These are phyloP conservation scores for Limnomonas spitsbergensis DNA, from an alignment of 139 green algal genomes.

Conservation along the genomic window DNA sequence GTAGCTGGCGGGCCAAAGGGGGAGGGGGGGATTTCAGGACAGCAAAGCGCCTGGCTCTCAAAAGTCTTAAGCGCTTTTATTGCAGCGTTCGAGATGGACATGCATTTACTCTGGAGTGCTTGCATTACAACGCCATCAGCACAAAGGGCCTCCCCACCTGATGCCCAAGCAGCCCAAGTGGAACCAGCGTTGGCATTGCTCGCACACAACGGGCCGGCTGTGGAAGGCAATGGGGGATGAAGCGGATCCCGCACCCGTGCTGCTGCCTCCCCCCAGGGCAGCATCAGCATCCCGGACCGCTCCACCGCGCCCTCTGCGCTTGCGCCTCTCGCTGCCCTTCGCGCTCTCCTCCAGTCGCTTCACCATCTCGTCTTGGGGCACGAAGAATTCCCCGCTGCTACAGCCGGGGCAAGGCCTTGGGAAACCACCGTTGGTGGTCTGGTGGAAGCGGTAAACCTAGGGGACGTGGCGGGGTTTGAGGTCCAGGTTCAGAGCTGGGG, in stretches of 20 bases:
- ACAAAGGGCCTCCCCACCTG: neutral
- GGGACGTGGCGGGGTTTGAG: too few species aligned
- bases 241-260: too few species aligned
- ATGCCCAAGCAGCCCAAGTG: slow-evolving; percentile 9
- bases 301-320: too few species aligned
- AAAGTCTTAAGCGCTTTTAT: neutral
- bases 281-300: too few species aligned
- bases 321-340: too few species aligned
- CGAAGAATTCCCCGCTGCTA: neutral
- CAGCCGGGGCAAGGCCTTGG: neutral
- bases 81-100: neutral
- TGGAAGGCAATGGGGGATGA: neutral
- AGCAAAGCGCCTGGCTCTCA: neutral
- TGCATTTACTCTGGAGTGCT: too few species aligned
- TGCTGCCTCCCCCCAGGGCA: too few species aligned
- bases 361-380: too few species aligned
- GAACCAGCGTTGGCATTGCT: slow-evolving; percentile 12
- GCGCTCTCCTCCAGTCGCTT: too few species aligned
- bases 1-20: neutral
- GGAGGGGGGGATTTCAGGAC: neutral
- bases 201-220: slow-evolving; percentile 3
- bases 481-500: too few species aligned
- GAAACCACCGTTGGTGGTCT: neutral
- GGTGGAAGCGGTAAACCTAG: neutral
- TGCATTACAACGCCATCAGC: too few species aligned